Evolutionary conservation across 2,329 filamentous ascomycete genomes (phyloP).

Genomic region (Geoglossum cookeanum): DNA sequence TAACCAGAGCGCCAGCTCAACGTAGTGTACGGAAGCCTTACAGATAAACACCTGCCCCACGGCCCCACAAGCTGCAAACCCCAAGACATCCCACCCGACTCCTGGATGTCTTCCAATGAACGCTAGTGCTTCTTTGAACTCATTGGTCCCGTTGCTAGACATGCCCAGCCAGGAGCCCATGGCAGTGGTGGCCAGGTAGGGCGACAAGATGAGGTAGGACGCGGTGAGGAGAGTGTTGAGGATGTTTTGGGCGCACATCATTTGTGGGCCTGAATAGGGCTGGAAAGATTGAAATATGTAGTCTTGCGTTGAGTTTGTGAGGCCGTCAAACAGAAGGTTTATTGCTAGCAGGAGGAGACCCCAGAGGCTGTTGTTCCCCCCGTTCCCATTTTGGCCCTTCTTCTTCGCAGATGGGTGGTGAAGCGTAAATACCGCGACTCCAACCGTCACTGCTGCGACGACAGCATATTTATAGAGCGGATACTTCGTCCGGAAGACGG

Average conservation of each 20-base stretch:
- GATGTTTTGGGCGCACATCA: slow-evolving; percentile 97
- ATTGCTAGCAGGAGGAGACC: slow-evolving; percentile 69
- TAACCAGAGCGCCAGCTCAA: not conserved
- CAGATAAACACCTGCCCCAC: slow-evolving; percentile 92
- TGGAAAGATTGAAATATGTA: slow-evolving; percentile 66
- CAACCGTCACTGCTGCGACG: slow-evolving; percentile 73
- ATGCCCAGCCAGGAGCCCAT: slow-evolving; percentile 25
- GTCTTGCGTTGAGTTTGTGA: slow-evolving; percentile 94
- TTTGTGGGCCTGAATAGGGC: slow-evolving; percentile 79
- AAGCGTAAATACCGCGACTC: slow-evolving; percentile 87
- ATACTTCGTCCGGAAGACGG: slow-evolving; percentile 73
- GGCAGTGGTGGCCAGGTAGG: slow-evolving; percentile 50
- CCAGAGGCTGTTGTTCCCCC: slow-evolving; percentile 45
- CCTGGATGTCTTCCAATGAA: slow-evolving; percentile 67
- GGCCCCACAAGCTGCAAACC: slow-evolving; percentile 77
- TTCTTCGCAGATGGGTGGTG: slow-evolving; percentile 49
- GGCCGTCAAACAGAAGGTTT: slow-evolving; percentile 85
- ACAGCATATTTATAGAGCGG: slow-evolving; percentile 94
- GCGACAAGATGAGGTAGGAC: slow-evolving; percentile 56
- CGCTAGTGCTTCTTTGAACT: slow-evolving; percentile 57
- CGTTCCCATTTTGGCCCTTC: slow-evolving; percentile 16
- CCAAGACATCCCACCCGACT: slow-evolving; percentile 73
- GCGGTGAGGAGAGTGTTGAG: slow-evolving; percentile 64
- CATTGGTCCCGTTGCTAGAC: slow-evolving; percentile 37
- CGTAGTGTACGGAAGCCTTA: slow-evolving; percentile 9